Base-by-base conservation (phyloP, 2,329 filamentous ascomycete genomes). In the Neospermospora avenae region DNA sequence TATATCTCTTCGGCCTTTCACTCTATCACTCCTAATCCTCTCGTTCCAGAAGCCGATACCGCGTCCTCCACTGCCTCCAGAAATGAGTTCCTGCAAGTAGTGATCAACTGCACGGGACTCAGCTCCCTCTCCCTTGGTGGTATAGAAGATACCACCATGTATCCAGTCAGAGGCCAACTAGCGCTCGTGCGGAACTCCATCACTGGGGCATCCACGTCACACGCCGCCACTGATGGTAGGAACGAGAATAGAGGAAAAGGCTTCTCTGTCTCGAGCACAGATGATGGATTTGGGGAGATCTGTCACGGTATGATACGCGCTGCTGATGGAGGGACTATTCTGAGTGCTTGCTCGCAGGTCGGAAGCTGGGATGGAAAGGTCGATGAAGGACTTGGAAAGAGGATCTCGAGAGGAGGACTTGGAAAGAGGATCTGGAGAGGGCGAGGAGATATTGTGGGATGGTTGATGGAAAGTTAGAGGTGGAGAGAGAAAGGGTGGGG, bases 91-190 rank as follows among this genome's bases (percentile, higher is more conserved):
- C n/a, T n/a, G n/a, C n/a, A n/a, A n/a, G n/a, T 96, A 2, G 77
- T 96, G 1, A 77, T 98, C 67, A 98, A 98, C 72, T 90, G 91
- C 67, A 93, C 92, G 0, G 93, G 93, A 0, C 78, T 98, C 8
- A 81, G 87, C 10, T 86, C 91, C 0, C 81, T 81, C 46, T 86
- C 81, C 58, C 84, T 98, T 1, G 91, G 90, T 7, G 93, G 93
- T 41, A 92, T 98, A 0, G 79, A 84, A 74, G 93, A 98, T n/a
- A 74, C 77, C 60, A 83, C 81, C 4, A 82, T 97, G 65, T 81
- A 85, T 55, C 93, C 93, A 0, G 86, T 84, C 1, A 84, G 93
- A 3, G 93, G n/a, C n/a, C 93, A 98, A 75, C 84, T 86, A 42
- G 83, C 88, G 0, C 69, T 90, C 0, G 87, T 90, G 0, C 78